Evolutionary conservation across 768 basidiomycete genomes (phyloP), one percentile per base, ranked within the genome.

Genomic region (Mrakia frigida): DNA sequence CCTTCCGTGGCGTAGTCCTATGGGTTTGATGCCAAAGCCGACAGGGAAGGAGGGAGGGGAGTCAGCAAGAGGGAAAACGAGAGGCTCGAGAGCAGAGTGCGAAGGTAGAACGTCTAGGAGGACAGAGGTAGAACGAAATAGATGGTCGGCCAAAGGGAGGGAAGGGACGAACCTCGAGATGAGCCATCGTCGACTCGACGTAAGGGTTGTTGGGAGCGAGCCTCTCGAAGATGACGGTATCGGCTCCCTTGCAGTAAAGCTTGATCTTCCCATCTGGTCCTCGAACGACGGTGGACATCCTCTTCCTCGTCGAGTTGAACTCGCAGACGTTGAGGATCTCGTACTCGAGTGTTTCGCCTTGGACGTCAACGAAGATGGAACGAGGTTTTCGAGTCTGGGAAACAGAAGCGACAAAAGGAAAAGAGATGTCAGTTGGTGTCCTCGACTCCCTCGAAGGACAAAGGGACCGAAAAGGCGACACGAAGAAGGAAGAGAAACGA

Each of bases 1-100:
- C 97, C 97, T 59, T 99, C 97, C 0, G 95, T 96, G 2, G 97
- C 97, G 79, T 98, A 98, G 75, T 96, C 96, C 92, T 85, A 81
- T 16, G 46, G 18, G 13, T 1, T 50, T 6, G 46, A 50, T 5
- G n/a, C n/a, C 5, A n/a, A 75, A 43, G 59, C 18, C 10, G 35
- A 28, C 1, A 9, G 33, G 56, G 39, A 59, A 21, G 14, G 46
- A 16, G 43, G 43, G 18, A 50, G 46, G n/a, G n/a, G n/a, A n/a
- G 11, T 50, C 46, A 50, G 46, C 4, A 50, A 14, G 46, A 50
- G 46, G n/a, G n/a, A 21, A 13, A 11, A 43, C 43, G 46, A 50
- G 46, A 50, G 6, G 39, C 39, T 41, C 11, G 6, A 18, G 52
- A 43, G 37, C 10, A 46, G 13, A 7, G 39, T 43, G 7, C 9